Evolutionary conservation across 106 monocot species (phyloP).

Genomic region (Amphibolis antarctica): DNA sequence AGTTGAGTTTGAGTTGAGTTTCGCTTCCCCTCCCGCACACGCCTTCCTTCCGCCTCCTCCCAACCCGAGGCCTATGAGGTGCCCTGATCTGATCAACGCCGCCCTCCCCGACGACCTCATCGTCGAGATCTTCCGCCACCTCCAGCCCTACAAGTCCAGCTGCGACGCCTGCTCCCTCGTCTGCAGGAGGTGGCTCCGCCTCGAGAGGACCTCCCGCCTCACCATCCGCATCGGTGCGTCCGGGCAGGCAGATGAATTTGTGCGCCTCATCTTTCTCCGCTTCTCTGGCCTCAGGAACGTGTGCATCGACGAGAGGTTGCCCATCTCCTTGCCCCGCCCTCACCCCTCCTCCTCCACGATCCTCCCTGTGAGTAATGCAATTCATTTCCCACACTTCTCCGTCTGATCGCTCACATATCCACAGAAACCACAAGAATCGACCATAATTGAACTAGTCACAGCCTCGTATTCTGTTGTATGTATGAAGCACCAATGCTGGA

Average conservation of each 20-base stretch:
- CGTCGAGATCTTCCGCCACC: slow-evolving; percentile 12
- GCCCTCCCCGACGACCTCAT: slow-evolving; percentile 27
- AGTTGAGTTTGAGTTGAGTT: too few species aligned
- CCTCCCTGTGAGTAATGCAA: background rate
- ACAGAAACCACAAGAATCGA: too few species aligned
- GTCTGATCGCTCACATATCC: too few species aligned
- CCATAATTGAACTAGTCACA: too few species aligned
- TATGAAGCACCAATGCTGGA: too few species aligned
- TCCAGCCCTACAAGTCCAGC: slow-evolving; percentile 24
- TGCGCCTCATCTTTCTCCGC: slow-evolving; percentile 24
- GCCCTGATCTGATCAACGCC: too few species aligned
- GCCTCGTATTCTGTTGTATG: too few species aligned
- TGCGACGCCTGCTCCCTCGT: slow-evolving; percentile 34
- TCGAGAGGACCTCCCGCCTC: slow-evolving; percentile 51
- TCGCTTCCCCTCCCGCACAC: too few species aligned
- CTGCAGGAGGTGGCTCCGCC: slow-evolving; percentile 49
- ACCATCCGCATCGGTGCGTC: slow-evolving; percentile 44
- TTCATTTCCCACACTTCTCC: background rate
- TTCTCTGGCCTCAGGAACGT: slow-evolving; percentile 42
- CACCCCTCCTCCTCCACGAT: background rate
- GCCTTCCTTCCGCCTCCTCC: background rate
- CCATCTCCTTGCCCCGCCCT: slow-evolving; percentile 9
- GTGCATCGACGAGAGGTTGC: slow-evolving; percentile 62
- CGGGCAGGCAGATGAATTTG: slow-evolving; percentile 28
- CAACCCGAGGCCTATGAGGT: too few species aligned